Conservation (phyloP, 2,329 filamentous ascomycete species). For the Monascus ruber region DNA sequence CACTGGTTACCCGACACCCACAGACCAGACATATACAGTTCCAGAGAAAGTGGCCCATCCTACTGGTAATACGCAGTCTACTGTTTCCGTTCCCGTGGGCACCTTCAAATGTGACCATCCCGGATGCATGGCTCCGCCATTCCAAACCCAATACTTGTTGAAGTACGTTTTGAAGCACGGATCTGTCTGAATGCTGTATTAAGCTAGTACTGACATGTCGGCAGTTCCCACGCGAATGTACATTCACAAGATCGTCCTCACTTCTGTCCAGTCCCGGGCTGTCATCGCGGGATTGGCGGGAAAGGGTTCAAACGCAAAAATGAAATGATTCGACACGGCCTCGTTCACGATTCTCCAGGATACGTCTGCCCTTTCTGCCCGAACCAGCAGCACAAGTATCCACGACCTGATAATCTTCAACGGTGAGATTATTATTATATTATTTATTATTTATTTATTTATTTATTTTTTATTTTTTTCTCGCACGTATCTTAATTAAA, state of each 20-base stretch:
- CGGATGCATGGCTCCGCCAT: conserved; percentile 47
- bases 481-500: not conserved
- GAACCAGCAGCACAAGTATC: conserved; percentile 87
- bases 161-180: conserved; percentile 38
- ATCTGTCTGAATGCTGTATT: not conserved
- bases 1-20: conserved; percentile 30
- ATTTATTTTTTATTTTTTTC: no score
- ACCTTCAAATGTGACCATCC: conserved; percentile 44
- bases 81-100: conserved; percentile 15
- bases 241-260: conserved; percentile 53
- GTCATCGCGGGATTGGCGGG: conserved; percentile 48
- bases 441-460: no score
- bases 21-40: conserved; percentile 17
- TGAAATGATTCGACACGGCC: conserved; percentile 63
- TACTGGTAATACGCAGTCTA: conserved; percentile 11
- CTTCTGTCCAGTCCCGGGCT: conserved; percentile 49
- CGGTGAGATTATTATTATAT: conserved; percentile 44
- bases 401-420: conserved; percentile 88
- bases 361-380: conserved; percentile 96
- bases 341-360: conserved; percentile 87
- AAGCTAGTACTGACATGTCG: not conserved
- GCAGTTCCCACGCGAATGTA: conserved; percentile 45
- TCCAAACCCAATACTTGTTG: conserved; percentile 54
- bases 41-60: conserved; percentile 13
- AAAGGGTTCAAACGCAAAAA: conserved; percentile 60